These are phyloP conservation scores for Grosmannia serpens DNA, from an alignment of 2,329 filamentous ascomycete genomes.

Conservation along the genomic window DNA sequence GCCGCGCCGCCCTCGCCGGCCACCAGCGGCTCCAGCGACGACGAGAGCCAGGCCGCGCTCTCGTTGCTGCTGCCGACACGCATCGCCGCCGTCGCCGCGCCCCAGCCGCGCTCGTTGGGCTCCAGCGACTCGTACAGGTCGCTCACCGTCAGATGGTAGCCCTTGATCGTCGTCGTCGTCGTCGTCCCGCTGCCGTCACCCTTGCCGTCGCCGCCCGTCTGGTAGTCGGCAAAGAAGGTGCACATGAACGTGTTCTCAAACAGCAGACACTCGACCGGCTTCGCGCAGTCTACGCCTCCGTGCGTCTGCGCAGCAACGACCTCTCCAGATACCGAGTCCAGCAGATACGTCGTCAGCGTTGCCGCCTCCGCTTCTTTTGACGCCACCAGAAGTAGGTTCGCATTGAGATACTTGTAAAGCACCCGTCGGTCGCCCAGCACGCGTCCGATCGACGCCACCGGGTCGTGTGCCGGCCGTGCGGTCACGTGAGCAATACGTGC, in stretches of 20 bases:
- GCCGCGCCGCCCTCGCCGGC: slow-evolving; percentile 30
- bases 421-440: slow-evolving; percentile 89
- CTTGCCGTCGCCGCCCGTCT: slow-evolving; percentile 34
- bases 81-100: slow-evolving; percentile 21
- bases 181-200: too few relatives aligned
- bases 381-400: slow-evolving; percentile 70
- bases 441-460: slow-evolving; percentile 86
- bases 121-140: slow-evolving; percentile 83
- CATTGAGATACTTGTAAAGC: slow-evolving; percentile 92
- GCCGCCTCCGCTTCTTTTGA: slow-evolving; percentile 47
- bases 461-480: slow-evolving; percentile 63
- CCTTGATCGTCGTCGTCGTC: slow-evolving; percentile 52
- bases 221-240: slow-evolving; percentile 58
- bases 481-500: slow-evolving; percentile 60
- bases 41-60: slow-evolving; percentile 23
- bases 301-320: slow-evolving; percentile 63
- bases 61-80: neutral
- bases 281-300: slow-evolving; percentile 58
- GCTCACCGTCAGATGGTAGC: slow-evolving; percentile 73
- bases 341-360: slow-evolving; percentile 59
- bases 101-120: slow-evolving; percentile 70
- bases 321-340: slow-evolving; percentile 79
- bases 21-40: slow-evolving; percentile 58
- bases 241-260: slow-evolving; percentile 96
- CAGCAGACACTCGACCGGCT: slow-evolving; percentile 65